phyloP scores from a whole-genome alignment of 495 filamentous ascomycete species.

The Trichoderma parareesei region DNA sequence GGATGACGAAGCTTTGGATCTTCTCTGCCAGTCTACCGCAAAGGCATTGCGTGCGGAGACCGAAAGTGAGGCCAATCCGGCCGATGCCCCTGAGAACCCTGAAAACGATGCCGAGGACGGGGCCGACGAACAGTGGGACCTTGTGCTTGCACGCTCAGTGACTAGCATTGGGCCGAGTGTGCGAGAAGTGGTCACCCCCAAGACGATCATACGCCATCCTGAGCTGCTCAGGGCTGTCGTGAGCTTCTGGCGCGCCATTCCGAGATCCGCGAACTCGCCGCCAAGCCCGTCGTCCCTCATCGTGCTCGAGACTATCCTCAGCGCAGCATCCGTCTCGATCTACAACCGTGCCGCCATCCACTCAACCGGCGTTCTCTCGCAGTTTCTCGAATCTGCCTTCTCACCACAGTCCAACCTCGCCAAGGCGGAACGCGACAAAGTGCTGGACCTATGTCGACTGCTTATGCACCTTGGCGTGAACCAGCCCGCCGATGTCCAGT shows the following conservation, averaged over 20 bases:
- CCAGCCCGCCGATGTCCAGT: constrained; percentile 68
- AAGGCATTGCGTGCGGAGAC: constrained; percentile 6
- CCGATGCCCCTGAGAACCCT: background rate
- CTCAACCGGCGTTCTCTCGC: constrained; percentile 64
- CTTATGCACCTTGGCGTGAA: constrained; percentile 64
- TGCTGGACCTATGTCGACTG: constrained; percentile 50
- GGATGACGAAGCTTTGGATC: constrained; percentile 60
- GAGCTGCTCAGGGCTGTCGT: constrained; percentile 58
- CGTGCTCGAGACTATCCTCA: constrained; percentile 46
- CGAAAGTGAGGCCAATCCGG: background rate
- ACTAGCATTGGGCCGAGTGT: constrained; percentile 34
- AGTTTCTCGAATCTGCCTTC: constrained; percentile 63
- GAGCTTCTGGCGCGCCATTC: constrained; percentile 56
- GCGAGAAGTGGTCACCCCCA: constrained; percentile 40
- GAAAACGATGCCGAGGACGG: constrained; percentile 9
- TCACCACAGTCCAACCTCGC: constrained; percentile 35
- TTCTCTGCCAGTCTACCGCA: constrained; percentile 35
- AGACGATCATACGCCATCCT: constrained; percentile 50
- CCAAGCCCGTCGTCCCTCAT: constrained; percentile 48
- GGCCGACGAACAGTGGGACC: constrained; percentile 14
- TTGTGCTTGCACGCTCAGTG: constrained; percentile 19
- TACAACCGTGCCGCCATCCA: constrained; percentile 73
- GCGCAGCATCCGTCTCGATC: constrained; percentile 51
- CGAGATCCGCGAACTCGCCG: constrained; percentile 31
- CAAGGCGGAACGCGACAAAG: constrained; percentile 44